Conservation (phyloP, 768 basidiomycete genomes). For the Rhizopogon sp. region DNA sequence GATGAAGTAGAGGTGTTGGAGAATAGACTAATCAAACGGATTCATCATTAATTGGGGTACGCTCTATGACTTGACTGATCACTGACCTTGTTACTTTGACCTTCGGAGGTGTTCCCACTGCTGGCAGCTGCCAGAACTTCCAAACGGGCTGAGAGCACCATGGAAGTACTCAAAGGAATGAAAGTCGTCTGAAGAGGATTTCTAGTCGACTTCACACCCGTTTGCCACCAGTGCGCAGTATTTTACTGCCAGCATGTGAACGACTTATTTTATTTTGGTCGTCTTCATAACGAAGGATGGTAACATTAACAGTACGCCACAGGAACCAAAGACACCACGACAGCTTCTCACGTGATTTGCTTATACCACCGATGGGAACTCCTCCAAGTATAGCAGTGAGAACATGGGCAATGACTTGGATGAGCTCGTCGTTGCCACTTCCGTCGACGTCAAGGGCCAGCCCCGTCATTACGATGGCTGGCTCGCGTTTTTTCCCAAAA, state of each 20-base stretch:
- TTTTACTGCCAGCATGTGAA: conserved; percentile 1
- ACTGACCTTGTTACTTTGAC: conserved; percentile 12
- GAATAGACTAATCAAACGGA: conserved; percentile 9
- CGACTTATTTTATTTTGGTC: not conserved
- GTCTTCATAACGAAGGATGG: too few species aligned
- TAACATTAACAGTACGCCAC: conserved; percentile 14
- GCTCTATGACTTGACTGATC: not conserved
- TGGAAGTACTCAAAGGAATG: not conserved
- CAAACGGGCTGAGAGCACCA: not conserved
- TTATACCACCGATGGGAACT: not conserved
- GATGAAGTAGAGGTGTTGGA: conserved; percentile 21
- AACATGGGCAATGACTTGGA: conserved; percentile 27
- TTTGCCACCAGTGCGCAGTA: not conserved
- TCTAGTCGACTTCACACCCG: not conserved
- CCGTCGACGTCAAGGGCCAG: conserved; percentile 28
- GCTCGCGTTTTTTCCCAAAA: conserved; percentile 28
- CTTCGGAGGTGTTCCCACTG: not conserved
- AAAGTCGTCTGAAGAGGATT: conserved; percentile 4
- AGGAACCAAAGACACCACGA: conserved; percentile 14
- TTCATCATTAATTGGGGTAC: not conserved
- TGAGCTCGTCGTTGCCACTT: conserved; percentile 25
- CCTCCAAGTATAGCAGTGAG: conserved; percentile 7
- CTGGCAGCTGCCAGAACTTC: not conserved
- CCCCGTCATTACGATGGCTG: conserved; percentile 19
- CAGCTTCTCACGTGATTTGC: not conserved